phyloP scores from a whole-genome alignment of 768 basidiomycete species.

The Pleurotus sapidus region DNA sequence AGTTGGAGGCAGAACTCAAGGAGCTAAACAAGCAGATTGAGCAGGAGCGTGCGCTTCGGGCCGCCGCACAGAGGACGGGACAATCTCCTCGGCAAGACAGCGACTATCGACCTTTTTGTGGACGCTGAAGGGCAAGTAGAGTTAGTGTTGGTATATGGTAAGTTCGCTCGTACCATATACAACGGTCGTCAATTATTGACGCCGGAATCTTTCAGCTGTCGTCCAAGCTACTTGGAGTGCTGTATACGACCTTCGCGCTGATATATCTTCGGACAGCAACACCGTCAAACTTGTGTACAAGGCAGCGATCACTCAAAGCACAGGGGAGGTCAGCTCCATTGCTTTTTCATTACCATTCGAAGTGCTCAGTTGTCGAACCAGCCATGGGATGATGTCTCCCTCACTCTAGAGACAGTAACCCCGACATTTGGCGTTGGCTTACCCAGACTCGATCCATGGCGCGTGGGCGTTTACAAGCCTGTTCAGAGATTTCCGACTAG shows the following conservation, averaged over 20 bases:
- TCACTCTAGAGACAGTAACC: conserved; percentile 18
- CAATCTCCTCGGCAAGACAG: conserved; percentile 14
- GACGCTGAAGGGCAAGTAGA: conserved; percentile 23
- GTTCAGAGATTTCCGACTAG: background rate
- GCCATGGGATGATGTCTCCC: conserved; percentile 18
- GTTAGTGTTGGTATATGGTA: conserved; percentile 30
- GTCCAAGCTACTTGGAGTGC: conserved; percentile 29
- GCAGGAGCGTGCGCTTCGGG: conserved; percentile 12
- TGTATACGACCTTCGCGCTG: conserved; percentile 35
- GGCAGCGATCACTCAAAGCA: conserved; percentile 33
- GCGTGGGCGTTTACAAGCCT: background rate
- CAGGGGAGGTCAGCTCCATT: conserved; percentile 32
- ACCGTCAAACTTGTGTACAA: conserved; percentile 34
- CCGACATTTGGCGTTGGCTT: conserved; percentile 18
- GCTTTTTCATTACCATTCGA: background rate
- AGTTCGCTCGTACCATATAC: background rate
- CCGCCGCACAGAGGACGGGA: conserved; percentile 12
- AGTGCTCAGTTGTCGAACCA: background rate
- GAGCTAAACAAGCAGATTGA: conserved; percentile 16
- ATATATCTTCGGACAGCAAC: conserved; percentile 30
- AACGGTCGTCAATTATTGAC: background rate
- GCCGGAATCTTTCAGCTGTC: background rate
- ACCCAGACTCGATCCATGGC: conserved; percentile 9
- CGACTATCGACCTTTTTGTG: conserved; percentile 23
- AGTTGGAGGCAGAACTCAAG: conserved; percentile 17